phyloP scores from a whole-genome alignment of 768 basidiomycete genomes.

The Dioszegia hungarica region DNA sequence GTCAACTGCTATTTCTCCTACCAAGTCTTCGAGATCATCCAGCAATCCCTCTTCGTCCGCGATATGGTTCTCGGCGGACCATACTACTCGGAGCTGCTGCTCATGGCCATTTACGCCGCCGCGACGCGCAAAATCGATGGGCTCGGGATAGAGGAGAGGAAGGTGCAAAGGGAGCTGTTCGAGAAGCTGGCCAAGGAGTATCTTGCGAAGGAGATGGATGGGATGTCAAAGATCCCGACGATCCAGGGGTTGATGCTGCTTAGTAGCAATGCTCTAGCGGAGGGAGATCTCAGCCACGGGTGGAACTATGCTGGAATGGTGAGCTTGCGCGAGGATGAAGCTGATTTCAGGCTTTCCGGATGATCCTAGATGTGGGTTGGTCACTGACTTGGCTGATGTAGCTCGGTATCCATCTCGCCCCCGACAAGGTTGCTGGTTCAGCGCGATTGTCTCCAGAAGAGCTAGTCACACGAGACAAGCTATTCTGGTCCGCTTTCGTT shows the following conservation, averaged over 20 bases:
- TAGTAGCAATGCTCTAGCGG: neutral
- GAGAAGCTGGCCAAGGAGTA: conserved; percentile 12
- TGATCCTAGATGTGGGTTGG: conserved; percentile 12
- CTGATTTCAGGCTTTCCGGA: conserved; percentile 10
- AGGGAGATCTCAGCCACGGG: conserved; percentile 3
- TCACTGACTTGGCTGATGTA: neutral
- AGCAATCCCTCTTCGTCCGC: conserved; percentile 9
- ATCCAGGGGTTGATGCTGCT: conserved; percentile 6
- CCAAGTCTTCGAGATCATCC: conserved; percentile 7
- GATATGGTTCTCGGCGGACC: conserved; percentile 16
- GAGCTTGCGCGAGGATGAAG: neutral
- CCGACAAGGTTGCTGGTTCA: conserved; percentile 4
- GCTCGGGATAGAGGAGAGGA: conserved; percentile 3
- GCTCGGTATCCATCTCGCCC: conserved; percentile 14
- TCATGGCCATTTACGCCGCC: conserved; percentile 14
- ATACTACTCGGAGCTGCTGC: conserved; percentile 12
- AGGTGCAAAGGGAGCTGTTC: conserved; percentile 11
- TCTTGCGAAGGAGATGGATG: conserved; percentile 15
- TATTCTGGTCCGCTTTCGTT: conserved; percentile 19
- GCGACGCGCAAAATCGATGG: conserved; percentile 17
- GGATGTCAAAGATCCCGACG: conserved; percentile 3
- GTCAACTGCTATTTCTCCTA: conserved; percentile 10
- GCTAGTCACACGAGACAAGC: conserved; percentile 4
- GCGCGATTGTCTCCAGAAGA: conserved; percentile 8
- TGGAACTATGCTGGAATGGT: conserved; percentile 8